Percentiles rank a stretch among this genome's conserved stretches.
These are phyloP conservation scores for Calonectria ilicicola DNA, from an alignment of 2,329 filamentous ascomycete species.

Conservation along the genomic window DNA sequence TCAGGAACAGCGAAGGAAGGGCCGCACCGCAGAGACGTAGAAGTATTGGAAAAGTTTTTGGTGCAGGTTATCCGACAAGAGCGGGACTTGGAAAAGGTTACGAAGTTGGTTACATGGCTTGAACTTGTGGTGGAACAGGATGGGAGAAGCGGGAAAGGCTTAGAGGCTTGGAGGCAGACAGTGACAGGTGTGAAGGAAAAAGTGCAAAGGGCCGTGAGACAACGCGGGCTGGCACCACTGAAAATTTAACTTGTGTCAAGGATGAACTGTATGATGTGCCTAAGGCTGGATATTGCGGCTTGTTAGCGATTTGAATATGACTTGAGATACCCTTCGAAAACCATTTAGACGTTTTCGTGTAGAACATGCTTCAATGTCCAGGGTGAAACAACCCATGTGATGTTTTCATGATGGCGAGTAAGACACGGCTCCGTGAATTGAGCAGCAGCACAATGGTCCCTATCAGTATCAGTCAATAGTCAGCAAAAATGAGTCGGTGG, in stretches of 20 bases:
- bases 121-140: slow-evolving; percentile 66
- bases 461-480: background rate
- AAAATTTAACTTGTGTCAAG: slow-evolving; percentile 37
- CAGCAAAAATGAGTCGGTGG: background rate
- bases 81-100: slow-evolving; percentile 80
- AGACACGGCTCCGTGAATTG: background rate
- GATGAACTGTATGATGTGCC: background rate
- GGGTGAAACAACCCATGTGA: background rate
- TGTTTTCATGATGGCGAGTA: background rate
- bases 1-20: slow-evolving; percentile 77
- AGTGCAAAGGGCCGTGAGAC: slow-evolving; percentile 66
- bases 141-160: slow-evolving; percentile 50
- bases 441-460: too few species aligned
- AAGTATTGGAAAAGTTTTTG: slow-evolving; percentile 80
- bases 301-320: background rate
- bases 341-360: background rate
- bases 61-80: slow-evolving; percentile 80
- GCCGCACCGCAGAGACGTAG: slow-evolving; percentile 83
- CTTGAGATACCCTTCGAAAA: background rate
- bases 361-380: background rate
- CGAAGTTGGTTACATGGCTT: slow-evolving; percentile 77
- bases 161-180: slow-evolving; percentile 60
- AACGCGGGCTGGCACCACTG: slow-evolving; percentile 68
- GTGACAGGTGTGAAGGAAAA: slow-evolving; percentile 58
- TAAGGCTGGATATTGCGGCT: background rate